Evolutionary conservation across 2,329 filamentous ascomycete species (phyloP).

Genomic region (Cercospora sp.): DNA sequence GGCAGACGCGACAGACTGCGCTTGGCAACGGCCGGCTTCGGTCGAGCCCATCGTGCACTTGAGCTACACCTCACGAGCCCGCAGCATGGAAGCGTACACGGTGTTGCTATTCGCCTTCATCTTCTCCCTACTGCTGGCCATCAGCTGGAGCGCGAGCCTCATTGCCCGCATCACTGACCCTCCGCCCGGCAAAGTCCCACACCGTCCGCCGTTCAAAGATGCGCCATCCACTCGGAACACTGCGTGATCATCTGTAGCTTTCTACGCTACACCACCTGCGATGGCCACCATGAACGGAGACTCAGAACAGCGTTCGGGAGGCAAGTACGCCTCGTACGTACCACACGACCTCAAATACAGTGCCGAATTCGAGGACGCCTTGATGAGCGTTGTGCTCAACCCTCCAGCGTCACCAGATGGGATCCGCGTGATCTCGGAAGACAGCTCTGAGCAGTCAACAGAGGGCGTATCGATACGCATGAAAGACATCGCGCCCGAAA

Average conservation of each 20-base stretch:
- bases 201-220: neutral
- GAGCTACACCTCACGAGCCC: neutral
- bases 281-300: neutral
- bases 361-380: slow-evolving; percentile 47
- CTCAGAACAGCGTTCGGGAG: slow-evolving; percentile 23
- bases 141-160: slow-evolving; percentile 19
- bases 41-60: neutral
- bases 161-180: slow-evolving; percentile 6
- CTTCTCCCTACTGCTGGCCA: slow-evolving; percentile 13
- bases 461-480: slow-evolving; percentile 33
- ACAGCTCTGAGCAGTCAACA: slow-evolving; percentile 32
- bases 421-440: slow-evolving; percentile 32
- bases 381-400: slow-evolving; percentile 45
- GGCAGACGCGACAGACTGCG: neutral
- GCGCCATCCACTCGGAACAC: neutral
- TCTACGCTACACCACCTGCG: neutral
- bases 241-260: neutral
- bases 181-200: neutral
- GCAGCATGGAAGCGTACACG: slow-evolving; percentile 17
- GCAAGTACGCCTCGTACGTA: slow-evolving; percentile 43
- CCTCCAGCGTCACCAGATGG: slow-evolving; percentile 29
- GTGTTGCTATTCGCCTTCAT: slow-evolving; percentile 18
- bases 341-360: slow-evolving; percentile 48
- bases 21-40: neutral
- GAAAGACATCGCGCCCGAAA: slow-evolving; percentile 30